Conservation (phyloP, 495 filamentous ascomycete genomes). For the Neurospora tetraspora region DNA sequence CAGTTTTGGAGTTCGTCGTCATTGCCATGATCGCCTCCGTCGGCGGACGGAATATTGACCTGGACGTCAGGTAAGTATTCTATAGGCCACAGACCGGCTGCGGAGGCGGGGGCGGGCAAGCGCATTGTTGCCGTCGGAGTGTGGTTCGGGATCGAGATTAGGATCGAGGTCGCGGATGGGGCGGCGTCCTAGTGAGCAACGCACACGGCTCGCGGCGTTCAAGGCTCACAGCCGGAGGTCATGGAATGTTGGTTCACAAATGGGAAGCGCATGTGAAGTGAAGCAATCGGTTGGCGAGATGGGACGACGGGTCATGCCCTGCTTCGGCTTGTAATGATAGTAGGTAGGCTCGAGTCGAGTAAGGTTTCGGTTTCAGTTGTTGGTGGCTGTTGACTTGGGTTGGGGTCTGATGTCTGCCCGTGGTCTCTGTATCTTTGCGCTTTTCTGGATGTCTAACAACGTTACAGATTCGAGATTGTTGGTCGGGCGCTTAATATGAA, state of each 20-base stretch:
- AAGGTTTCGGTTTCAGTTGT: not conserved
- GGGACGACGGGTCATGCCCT: not conserved
- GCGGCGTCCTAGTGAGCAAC: not conserved
- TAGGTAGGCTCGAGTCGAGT: not conserved
- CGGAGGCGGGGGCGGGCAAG: not conserved
- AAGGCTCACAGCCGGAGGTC: not conserved
- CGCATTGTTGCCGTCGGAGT: not conserved
- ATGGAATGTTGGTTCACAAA: not conserved
- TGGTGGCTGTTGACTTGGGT: not conserved
- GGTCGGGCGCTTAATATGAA: not conserved
- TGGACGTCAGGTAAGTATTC: not conserved
- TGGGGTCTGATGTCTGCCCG: not conserved
- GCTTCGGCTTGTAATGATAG: not conserved
- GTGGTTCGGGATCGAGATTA: not conserved
- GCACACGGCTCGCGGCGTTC: not conserved
- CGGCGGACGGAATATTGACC: not conserved
- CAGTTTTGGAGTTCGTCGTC: constrained; percentile 54
- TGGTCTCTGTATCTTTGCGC: not conserved
- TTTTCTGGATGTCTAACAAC: not conserved
- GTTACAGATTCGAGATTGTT: not conserved
- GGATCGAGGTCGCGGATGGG: not conserved
- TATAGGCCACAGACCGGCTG: not conserved
- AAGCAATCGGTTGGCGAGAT: not conserved
- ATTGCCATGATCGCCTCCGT: constrained; percentile 29
- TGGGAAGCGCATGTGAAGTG: not conserved